Base-by-base conservation (phyloP, 345 rosid species). In the Combretum micranthum region DNA sequence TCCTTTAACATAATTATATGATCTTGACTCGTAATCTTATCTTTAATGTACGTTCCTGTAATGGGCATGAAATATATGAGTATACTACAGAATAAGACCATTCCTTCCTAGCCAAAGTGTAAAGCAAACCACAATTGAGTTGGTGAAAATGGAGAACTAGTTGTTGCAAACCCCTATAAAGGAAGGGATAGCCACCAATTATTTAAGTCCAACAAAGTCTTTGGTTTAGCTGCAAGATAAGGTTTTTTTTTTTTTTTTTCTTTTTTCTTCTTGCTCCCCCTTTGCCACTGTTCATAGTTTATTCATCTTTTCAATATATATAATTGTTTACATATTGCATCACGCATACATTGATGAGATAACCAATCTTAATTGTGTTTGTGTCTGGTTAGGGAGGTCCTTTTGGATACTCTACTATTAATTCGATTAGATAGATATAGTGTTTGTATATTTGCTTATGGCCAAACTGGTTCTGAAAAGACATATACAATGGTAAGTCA, bases 391-490 rank as follows among this genome's bases (percentile, higher is more conserved):
- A 97, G 80, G 95, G 96, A 93, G 65, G 95, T 89, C 53, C 89
- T 83, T 70, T 55, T 85, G 63, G 99, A 93, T 62, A 89, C 97
- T 50, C 92, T 70, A 55, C 99, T 95, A 46, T 70, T 93, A 69
- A 87, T 93, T 66, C 87, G 95, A 44, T 95, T 93, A 55, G 97
- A 93, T 55, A 97, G 99, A 39, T 93, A 80, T 72, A 89, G 85
- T 67, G 99, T 93, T 47, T 93, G 97, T 56, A 89, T 93, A 66
- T 89, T 93, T 73, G 99, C 99, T n/a, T 93, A 93, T 76, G 99
- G 99, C 47, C 99, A 93, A 81, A 93, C 97, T n/a, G 99, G 99
- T 11, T 93, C 99, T 12, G 99, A 97, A 50, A 93, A 93, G 80
- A 93, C 99, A 48, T 93, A 89, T 62, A 93, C 99, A 23, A 93